Percentiles rank a stretch among this genome's conserved stretches.
These are phyloP conservation scores for Populus trichocarpa DNA, from an alignment of 441 rosid species.

Conservation along the genomic window DNA sequence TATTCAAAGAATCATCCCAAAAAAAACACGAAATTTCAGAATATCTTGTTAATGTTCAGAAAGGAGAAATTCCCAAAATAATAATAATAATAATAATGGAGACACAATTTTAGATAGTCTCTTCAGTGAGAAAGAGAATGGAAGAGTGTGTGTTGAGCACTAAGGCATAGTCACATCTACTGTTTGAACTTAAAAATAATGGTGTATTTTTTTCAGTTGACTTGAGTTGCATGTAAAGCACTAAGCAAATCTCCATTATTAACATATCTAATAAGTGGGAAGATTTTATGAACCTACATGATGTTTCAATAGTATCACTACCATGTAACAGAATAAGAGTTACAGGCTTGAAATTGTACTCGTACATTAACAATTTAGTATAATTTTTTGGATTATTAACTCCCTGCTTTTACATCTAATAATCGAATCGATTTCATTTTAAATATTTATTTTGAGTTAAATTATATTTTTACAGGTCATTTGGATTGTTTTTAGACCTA, in stretches of 20 bases:
- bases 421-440: no score
- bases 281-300: neutral
- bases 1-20: no score
- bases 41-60: neutral
- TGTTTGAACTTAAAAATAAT: conserved; percentile 2
- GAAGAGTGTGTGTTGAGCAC: conserved; percentile 12
- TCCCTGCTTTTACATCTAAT: no score
- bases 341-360: neutral
- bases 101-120: neutral
- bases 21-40: neutral
- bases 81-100: neutral
- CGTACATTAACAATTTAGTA: neutral
- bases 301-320: neutral
- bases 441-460: no score
- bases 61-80: neutral
- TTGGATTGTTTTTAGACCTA: no score
- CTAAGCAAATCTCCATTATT: conserved; percentile 3
- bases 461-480: no score
- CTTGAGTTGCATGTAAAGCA: conserved; percentile 7
- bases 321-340: neutral
- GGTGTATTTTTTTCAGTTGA: neutral
- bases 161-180: neutral
- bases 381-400: no score
- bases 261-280: neutral
- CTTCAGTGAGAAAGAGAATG: neutral